Percentiles rank a stretch among this genome's conserved stretches.
phyloP scores from a whole-genome alignment of 345 rosid genomes.

The Ricinus communis region DNA sequence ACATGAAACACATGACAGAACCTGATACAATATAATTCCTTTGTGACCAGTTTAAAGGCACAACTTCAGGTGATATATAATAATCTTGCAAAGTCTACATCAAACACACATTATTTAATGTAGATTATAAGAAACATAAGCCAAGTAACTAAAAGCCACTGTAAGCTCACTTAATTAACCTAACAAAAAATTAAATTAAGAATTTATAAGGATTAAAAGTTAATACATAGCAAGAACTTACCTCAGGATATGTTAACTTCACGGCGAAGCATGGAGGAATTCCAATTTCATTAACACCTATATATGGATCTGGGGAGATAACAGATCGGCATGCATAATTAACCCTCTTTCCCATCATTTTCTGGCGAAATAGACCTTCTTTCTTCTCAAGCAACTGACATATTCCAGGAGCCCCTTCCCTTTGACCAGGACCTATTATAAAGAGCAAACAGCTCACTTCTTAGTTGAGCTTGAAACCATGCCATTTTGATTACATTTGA shows the following conservation, averaged over 20 bases:
- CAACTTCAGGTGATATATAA: neutral
- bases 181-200: neutral
- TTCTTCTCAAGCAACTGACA: constrained; percentile 94
- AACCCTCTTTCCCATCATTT: constrained; percentile 99
- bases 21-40: neutral
- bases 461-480: constrained; percentile 14
- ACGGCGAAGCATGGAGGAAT: constrained; percentile 90
- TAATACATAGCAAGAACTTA: constrained; percentile 21
- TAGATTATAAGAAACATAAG: neutral
- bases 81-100: neutral
- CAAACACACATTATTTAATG: neutral
- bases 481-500: neutral
- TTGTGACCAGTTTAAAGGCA: too few relatives aligned
- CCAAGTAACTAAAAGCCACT: neutral
- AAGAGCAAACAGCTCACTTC: neutral
- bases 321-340: constrained; percentile 97
- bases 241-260: constrained; percentile 95
- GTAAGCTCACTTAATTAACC: neutral
- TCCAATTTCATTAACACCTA: constrained; percentile 96
- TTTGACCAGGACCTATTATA: constrained; percentile 57
- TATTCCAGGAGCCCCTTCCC: constrained; percentile 63
- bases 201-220: neutral
- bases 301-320: constrained; percentile 97
- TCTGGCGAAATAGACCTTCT: constrained; percentile 95
- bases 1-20: neutral